Evolutionary conservation across 2,329 filamentous ascomycete genomes (phyloP), one percentile per base, ranked within the genome.

Genomic region (Trichoderma brevicompactum): DNA sequence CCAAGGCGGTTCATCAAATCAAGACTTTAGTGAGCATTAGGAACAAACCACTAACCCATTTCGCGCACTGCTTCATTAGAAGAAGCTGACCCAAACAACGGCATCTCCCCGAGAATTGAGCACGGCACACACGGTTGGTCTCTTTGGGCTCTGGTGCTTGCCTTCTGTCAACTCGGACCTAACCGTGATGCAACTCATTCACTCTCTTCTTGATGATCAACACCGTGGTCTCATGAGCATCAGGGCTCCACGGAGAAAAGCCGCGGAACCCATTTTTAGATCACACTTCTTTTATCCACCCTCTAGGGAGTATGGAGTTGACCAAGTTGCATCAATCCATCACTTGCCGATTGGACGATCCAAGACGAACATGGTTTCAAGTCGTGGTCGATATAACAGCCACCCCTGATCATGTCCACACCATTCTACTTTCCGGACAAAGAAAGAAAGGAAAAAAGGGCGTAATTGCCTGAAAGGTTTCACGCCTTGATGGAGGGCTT

Each of bases 331-430:
- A 38, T 63, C 49, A 54, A 40, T 40, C 38, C 40, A 23, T 28
- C 32, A 32, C 41, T 34, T 58, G 50, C 55, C 64, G 46, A 60
- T 65, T 60, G 64, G 64, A 65, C 43, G 23, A 61, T 28, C 41
- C 56, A 48, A 62, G 64, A 62, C 56, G 50, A 43, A 56, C 66
- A 66, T 64, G 63, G 70, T 70, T 67, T 67, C 68, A 70, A 66
- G 56, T 69, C 7, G 40, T 41, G 49, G 40, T 15, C 7, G 41
- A 59, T 38, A 59, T 59, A 59, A 59, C 55, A 48, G 28, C 41
- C 63, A 63, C 63, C 63, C 43, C 40, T 50, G 64, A 63, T 66
- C 68, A 66, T 58, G 58, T 15, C 38, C 59, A 49, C 48, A 49
- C 36, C 44, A 40, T 41, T 19, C 17, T 17, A 44, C 12, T 15